Conservation (phyloP, 1,284 basidiomycete genomes). For the Leccinum fallax region DNA sequence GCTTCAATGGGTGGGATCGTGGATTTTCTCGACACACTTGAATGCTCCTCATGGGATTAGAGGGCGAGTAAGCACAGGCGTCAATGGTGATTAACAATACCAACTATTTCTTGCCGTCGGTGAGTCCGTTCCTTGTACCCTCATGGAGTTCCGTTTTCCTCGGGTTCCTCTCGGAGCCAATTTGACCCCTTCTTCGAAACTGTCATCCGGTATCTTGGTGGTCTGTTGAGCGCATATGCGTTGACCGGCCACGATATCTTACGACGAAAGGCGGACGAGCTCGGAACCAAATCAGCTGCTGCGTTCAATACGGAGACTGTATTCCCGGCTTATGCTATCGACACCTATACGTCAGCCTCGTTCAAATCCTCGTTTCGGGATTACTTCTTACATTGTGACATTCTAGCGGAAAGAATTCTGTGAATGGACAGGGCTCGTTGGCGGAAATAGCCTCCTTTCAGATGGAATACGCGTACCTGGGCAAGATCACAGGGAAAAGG, state of each 20-base stretch:
- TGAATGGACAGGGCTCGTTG: conserved; percentile 37
- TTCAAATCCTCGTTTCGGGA: neutral
- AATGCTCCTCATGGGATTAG: conserved; percentile 82
- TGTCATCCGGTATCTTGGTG: no score
- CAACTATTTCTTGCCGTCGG: conserved; percentile 47
- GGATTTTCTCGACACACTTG: conserved; percentile 78
- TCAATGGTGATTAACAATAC: conserved; percentile 65
- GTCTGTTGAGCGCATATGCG: no score
- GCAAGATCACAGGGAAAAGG: conserved; percentile 55
- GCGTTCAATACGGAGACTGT: no score
- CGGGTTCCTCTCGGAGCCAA: no score
- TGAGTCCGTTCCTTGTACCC: no score
- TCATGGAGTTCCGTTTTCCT: no score
- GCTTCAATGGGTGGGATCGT: conserved; percentile 86
- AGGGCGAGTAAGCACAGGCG: conserved; percentile 76
- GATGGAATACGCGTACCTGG: conserved; percentile 60
- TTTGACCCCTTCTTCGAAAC: no score
- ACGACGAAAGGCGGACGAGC: conserved; percentile 51
- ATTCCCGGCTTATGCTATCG: no score
- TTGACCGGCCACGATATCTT: conserved; percentile 37
- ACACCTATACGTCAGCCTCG: conserved; percentile 40
- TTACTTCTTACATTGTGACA: conserved; percentile 1
- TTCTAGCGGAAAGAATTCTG: conserved; percentile 1
- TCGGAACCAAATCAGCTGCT: conserved; percentile 38
- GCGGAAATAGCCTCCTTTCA: conserved; percentile 60